A percentile compares a stretch with the other conserved stretches of the same genome.
Evolutionary conservation across 2,329 filamentous ascomycete species (phyloP).

Genomic region (Herpotrichia juniperi): DNA sequence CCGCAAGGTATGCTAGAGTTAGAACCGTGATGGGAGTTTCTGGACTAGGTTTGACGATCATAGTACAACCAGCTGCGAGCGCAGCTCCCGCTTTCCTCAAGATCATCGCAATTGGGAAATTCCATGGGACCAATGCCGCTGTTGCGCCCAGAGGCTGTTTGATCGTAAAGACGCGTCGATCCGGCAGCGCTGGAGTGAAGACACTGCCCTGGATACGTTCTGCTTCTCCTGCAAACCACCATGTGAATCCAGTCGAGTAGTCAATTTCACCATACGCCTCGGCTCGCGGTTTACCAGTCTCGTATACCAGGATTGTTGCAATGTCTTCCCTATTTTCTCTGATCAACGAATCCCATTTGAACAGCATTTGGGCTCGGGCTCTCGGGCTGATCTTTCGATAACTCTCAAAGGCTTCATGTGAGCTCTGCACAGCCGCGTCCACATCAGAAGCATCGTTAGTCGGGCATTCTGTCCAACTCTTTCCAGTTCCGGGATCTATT

Average conservation of each 20-base stretch:
- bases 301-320: constrained; percentile 66
- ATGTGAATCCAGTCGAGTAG: constrained; percentile 60
- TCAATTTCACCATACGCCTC: constrained; percentile 61
- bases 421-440: constrained; percentile 63
- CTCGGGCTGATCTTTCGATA: constrained; percentile 67
- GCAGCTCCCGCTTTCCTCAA: constrained; percentile 71
- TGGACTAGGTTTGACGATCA: constrained; percentile 62
- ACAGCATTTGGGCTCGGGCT: constrained; percentile 65
- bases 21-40: constrained; percentile 49
- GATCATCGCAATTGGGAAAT: constrained; percentile 73
- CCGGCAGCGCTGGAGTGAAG: constrained; percentile 64
- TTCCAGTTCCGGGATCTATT: constrained; percentile 58
- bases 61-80: constrained; percentile 73
- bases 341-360: constrained; percentile 71
- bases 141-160: constrained; percentile 77
- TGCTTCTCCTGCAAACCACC: constrained; percentile 66
- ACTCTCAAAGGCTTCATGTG: constrained; percentile 65
- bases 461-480: constrained; percentile 55
- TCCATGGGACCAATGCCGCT: constrained; percentile 74
- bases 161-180: constrained; percentile 70
- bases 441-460: constrained; percentile 64
- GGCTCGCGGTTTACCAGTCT: constrained; percentile 60
- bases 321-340: constrained; percentile 67
- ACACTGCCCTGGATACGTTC: constrained; percentile 68
- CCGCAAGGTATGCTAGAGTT: constrained; percentile 45